Percentiles rank a stretch among this genome's conserved stretches.
phyloP scores from a whole-genome alignment of 352 stramenopile species.

The Globisporangium viniferum region DNA sequence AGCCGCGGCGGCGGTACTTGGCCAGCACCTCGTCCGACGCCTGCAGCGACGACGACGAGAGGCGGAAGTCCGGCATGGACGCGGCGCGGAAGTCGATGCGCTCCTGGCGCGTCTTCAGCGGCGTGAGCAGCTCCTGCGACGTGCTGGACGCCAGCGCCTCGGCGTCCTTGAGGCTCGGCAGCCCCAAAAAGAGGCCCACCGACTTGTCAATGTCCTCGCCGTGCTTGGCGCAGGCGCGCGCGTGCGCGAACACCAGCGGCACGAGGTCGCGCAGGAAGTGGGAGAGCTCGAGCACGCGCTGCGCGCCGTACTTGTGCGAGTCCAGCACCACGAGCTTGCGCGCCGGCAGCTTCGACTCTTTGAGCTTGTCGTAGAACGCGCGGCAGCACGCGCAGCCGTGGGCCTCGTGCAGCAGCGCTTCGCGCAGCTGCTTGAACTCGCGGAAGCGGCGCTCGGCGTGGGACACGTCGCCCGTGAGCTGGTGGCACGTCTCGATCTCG shows the following conservation, averaged over 20 bases:
- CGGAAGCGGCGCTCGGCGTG: constrained; percentile 51
- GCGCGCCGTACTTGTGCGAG: constrained; percentile 51
- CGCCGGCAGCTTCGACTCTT: constrained; percentile 43
- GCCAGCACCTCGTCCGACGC: constrained; percentile 24
- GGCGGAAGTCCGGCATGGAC: constrained; percentile 66
- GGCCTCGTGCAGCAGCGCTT: constrained; percentile 57
- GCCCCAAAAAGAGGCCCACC: constrained; percentile 53
- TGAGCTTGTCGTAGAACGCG: constrained; percentile 48
- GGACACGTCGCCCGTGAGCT: constrained; percentile 54
- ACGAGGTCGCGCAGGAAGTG: constrained; percentile 63
- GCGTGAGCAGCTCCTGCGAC: constrained; percentile 27
- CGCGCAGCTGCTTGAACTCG: constrained; percentile 67
- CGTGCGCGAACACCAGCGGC: constrained; percentile 31
- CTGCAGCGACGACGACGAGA: constrained; percentile 36
- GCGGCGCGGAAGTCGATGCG: constrained; percentile 61
- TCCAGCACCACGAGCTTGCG: constrained; percentile 57
- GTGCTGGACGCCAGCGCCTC: constrained; percentile 35
- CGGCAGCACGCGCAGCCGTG: constrained; percentile 45
- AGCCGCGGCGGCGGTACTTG: constrained; percentile 27
- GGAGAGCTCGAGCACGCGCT: constrained; percentile 57
- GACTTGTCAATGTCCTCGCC: constrained; percentile 64
- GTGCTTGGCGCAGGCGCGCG: constrained; percentile 41
- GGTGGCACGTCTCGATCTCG: constrained; percentile 70
- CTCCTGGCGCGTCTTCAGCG: constrained; percentile 63
- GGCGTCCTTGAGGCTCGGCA: constrained; percentile 40